phyloP scores from a whole-genome alignment of 352 stramenopile genomes.

The Globisporangium okanoganense region DNA sequence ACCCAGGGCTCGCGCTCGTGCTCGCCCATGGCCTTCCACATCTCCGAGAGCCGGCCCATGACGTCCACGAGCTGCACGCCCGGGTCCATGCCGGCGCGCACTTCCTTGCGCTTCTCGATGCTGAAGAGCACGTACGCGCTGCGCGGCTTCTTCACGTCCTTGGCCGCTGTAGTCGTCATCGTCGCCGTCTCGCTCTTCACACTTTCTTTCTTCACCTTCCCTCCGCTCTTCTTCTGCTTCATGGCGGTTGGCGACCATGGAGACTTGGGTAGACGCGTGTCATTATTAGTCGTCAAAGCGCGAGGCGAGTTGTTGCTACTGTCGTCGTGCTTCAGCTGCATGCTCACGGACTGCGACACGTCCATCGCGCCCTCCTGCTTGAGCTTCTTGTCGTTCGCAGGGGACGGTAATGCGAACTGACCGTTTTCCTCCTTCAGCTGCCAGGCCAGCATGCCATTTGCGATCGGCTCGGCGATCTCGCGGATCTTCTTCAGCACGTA shows the following conservation, averaged over 20 bases:
- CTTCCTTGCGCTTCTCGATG: slow-evolving; percentile 51
- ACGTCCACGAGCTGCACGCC: slow-evolving; percentile 55
- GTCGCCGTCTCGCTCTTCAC: slow-evolving; percentile 14
- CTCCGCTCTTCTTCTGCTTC: slow-evolving; percentile 38
- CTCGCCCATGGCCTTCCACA: slow-evolving; percentile 57
- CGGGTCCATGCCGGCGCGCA: slow-evolving; percentile 35
- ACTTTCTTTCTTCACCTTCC: slow-evolving; percentile 43
- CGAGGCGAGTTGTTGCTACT: neutral
- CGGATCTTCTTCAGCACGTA: slow-evolving; percentile 75
- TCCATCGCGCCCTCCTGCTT: slow-evolving; percentile 44
- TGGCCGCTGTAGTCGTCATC: neutral
- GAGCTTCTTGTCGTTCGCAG: slow-evolving; percentile 32
- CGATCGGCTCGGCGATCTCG: slow-evolving; percentile 50
- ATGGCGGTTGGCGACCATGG: slow-evolving; percentile 67
- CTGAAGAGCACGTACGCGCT: slow-evolving; percentile 73
- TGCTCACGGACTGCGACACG: slow-evolving; percentile 16
- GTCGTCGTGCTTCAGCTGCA: slow-evolving; percentile 25
- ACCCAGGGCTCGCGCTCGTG: slow-evolving; percentile 53
- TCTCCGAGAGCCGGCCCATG: slow-evolving; percentile 47
- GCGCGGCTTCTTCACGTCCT: slow-evolving; percentile 42
- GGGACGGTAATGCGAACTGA: neutral
- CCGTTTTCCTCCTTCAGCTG: slow-evolving; percentile 43
- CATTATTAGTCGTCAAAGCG: slow-evolving; percentile 6
- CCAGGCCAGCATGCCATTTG: slow-evolving; percentile 45
- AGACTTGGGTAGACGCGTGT: slow-evolving; percentile 48